Evolutionary conservation across 179 eudicot species (phyloP), one percentile per base, ranked within the genome.

Genomic region (Spergularia azorica): DNA sequence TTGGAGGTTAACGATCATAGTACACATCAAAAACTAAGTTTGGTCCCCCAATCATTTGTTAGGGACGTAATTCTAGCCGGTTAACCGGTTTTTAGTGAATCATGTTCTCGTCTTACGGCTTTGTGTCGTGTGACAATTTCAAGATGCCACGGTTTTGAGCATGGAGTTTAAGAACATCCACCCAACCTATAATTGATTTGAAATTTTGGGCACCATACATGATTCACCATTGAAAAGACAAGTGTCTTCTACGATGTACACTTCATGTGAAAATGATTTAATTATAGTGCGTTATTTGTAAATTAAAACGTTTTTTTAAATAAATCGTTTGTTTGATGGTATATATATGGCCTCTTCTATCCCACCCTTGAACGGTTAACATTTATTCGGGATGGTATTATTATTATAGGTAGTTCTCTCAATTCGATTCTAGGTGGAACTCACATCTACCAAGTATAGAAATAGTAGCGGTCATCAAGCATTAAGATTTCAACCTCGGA

Each of bases 51-150:
- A 70, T 77, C 64, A 77, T 77, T 71, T 32, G 64, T 71, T 73
- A 41, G 3, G 52, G 16, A 15, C 36, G 13, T 11, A 63, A 43
- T n/a, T 36, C 17, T 63, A 41, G 43, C 9, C 36, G 3, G 10
- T 51, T 20, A 70, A 70, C 60, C 60, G 18, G 61, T 70, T 52
- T 32, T 17, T 9, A 70, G 16, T 39, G 10, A 63, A 59, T 63
- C 13, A 4, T 60, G 74, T 6, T 1, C 39, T 36, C 39, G 39
- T 36, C 39, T 36, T 36, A 32, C 15, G 57, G 54, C 10, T 62
- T 77, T 77, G 14, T 59, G 38, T 46, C 48, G 41, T 70, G 79
- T 77, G 74, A 48, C 63, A 57, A 48, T 58, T 52, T 77, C 12
- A 71, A 63, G 13, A 71, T 70, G 73, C 73, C 73, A 70, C 71